Base-by-base conservation (phyloP, 805 yeast species). In the Saccharomycopsis fibuligera region DNA sequence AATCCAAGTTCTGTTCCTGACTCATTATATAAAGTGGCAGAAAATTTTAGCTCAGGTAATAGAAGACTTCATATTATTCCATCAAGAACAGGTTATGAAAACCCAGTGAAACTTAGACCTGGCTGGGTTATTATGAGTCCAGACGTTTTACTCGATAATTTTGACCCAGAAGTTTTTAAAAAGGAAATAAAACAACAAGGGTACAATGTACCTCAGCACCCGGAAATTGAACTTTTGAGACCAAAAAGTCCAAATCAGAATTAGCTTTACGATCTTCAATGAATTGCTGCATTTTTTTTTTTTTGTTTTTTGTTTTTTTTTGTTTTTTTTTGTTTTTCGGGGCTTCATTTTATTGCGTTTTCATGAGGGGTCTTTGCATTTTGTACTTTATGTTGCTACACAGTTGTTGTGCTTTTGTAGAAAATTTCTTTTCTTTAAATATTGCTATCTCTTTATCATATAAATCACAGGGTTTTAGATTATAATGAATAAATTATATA, bases 111-210 rank as follows among this genome's bases (percentile, higher is more conserved):
- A 54, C 62, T 78, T 52, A 77, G 96, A 59, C 81, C 79, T 8
- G 98, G 98, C 4, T 90, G 98, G 98, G 93, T 87, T 3, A 76
- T 89, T 8, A 70, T 86, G 74, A 75, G 89, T 57, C 96, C 96
- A 0, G 96, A 89, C 64, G 78, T 84, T 3, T 63, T 87, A 56
- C 60, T 87, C 27, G 78, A 86, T 61, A 87, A 86, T 60, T 86
- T 90, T 53, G 68, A 69, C 4, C 72, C 81, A 2, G 54, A 54
- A 2, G 60, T 61, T 6, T 83, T 75, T 60, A 68, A 69, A 45
- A 58, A 58, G 17, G 78, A 76, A 35, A 68, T 78, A 10, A 57
- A 58, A 17, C 54, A 52, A 42, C 63, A 70, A 50, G 87, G 78
- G 42, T 64, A 58, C 58, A 80, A 74, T 62, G 76, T 89, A 1